phyloP scores from a whole-genome alignment of 495 filamentous ascomycete species.

The Pyronema omphalodes region DNA sequence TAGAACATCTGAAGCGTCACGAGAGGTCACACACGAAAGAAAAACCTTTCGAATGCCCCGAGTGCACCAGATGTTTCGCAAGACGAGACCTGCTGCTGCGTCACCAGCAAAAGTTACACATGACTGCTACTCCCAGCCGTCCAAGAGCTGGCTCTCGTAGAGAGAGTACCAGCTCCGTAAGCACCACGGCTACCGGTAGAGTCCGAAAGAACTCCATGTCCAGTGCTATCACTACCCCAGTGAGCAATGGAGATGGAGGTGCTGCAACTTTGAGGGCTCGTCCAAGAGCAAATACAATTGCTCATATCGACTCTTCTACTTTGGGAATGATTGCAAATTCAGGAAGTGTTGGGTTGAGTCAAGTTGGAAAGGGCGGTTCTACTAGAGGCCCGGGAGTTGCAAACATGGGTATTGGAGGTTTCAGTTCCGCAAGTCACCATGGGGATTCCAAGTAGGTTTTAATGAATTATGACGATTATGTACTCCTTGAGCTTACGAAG shows the following conservation, averaged over 20 bases:
- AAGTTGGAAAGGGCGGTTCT: not conserved
- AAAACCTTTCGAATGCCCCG: conserved; percentile 95
- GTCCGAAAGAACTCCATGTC: conserved; percentile 87
- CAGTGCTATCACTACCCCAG: conserved; percentile 33
- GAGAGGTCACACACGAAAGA: conserved; percentile 98
- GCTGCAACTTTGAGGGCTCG: conserved; percentile 42
- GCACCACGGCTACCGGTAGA: conserved; percentile 42
- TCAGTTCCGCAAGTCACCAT: conserved; percentile 4
- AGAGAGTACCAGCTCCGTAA: conserved; percentile 42
- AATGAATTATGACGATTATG: conserved; percentile 4
- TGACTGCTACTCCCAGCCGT: conserved; percentile 79
- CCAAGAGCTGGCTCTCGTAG: conserved; percentile 75
- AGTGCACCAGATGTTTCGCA: conserved; percentile 90
- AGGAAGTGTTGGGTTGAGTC: conserved; percentile 3
- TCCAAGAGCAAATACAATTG: conserved; percentile 89
- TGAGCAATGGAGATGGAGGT: conserved; percentile 29
- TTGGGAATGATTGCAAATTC: conserved; percentile 43
- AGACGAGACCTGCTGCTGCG: conserved; percentile 78
- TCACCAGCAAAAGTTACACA: conserved; percentile 97
- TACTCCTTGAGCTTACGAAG: conserved; percentile 6
- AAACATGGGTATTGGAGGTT: conserved; percentile 32
- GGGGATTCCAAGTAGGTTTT: conserved; percentile 7
- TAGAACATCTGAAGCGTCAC: conserved; percentile 96
- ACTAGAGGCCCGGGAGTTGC: conserved; percentile 2
- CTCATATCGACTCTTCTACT: conserved; percentile 68